These are phyloP conservation scores for Colletotrichum sp. DNA, from an alignment of 2,329 filamentous ascomycete genomes.

Conservation along the genomic window DNA sequence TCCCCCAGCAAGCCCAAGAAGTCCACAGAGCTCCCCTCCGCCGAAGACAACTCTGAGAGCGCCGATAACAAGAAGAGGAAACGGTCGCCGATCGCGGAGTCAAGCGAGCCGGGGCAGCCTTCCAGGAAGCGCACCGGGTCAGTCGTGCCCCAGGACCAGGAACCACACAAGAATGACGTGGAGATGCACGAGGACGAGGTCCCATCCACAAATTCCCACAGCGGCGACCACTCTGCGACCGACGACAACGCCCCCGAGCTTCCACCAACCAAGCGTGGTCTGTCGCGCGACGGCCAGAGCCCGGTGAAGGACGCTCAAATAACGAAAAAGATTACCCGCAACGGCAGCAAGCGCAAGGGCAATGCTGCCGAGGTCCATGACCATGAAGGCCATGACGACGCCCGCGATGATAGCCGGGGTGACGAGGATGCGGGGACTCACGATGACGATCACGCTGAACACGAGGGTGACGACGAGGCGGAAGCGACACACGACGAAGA, in stretches of 20 bases:
- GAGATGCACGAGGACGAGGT: conserved; percentile 36
- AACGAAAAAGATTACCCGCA: conserved; percentile 46
- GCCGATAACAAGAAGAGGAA: conserved; percentile 55
- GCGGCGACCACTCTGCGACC: conserved; percentile 44
- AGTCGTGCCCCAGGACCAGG: conserved; percentile 41
- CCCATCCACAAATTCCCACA: conserved; percentile 39
- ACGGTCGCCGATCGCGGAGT: conserved; percentile 50
- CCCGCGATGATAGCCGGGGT: conserved; percentile 34
- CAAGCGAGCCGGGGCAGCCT: conserved; percentile 52
- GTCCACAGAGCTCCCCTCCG: conserved; percentile 27
- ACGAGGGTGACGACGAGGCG: conserved; percentile 64
- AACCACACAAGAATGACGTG: conserved; percentile 32
- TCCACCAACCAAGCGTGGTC: conserved; percentile 44
- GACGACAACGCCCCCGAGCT: conserved; percentile 51
- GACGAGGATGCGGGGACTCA: conserved; percentile 53
- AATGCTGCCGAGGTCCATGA: conserved; percentile 24
- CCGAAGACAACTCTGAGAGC: conserved; percentile 38
- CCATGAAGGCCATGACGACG: conserved; percentile 27
- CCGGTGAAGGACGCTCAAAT: conserved; percentile 30
- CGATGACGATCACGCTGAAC: conserved; percentile 60
- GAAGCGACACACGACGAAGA: conserved; percentile 71
- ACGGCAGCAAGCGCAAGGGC: conserved; percentile 43
- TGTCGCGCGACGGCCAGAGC: conserved; percentile 26
- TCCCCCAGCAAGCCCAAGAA: conserved; percentile 38
- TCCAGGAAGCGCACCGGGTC: conserved; percentile 61